Conservation (phyloP, 345 rosid genomes). For the Reutealis trisperma region DNA sequence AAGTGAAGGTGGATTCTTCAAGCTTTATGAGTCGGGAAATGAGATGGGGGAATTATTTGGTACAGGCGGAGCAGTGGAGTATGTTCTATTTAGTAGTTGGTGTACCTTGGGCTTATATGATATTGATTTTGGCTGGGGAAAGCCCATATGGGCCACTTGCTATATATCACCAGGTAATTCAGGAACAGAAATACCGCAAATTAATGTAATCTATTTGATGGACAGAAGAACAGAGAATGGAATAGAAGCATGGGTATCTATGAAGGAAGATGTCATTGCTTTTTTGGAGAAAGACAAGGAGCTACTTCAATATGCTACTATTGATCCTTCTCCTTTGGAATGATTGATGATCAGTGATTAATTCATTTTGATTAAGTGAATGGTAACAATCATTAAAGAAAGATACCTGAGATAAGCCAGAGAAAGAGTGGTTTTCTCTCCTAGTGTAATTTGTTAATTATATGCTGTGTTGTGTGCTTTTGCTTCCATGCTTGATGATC, state of each 20-base stretch:
- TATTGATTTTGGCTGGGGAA: neutral
- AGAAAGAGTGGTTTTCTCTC: no score
- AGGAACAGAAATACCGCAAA: no score
- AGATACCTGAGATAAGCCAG: no score
- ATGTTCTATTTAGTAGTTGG: conserved; percentile 3
- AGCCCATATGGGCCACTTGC: neutral
- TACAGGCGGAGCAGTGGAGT: neutral
- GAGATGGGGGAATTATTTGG: neutral
- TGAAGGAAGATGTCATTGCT: conserved; percentile 17
- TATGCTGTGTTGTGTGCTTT: no score
- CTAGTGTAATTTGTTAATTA: no score
- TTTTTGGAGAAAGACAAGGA: neutral
- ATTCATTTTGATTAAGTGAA: no score
- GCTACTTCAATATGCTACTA: conserved; percentile 15
- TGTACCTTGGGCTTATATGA: neutral
- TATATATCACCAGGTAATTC: no score
- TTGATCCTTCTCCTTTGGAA: neutral
- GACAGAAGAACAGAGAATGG: neutral
- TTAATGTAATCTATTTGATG: no score
- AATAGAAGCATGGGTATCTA: conserved; percentile 24
- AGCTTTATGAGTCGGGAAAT: neutral
- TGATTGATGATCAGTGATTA: no score
- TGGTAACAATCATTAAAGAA: no score
- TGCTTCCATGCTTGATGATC: no score
- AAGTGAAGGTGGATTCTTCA: neutral